These are phyloP conservation scores for Xanthoparmelia taractica DNA, from an alignment of 495 filamentous ascomycete species.

Conservation along the genomic window DNA sequence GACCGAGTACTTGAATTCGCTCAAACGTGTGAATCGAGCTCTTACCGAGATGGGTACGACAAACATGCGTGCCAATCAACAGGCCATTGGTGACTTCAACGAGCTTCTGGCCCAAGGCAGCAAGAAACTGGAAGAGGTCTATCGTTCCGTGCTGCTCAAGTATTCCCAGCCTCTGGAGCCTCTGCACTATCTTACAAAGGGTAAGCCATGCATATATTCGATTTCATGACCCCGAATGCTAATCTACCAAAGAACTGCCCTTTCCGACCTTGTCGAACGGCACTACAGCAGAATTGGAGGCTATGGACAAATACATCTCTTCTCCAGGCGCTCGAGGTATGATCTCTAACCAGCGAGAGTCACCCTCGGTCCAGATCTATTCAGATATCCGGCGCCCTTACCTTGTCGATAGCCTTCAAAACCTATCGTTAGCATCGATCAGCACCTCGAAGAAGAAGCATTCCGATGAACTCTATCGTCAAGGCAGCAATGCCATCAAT, in stretches of 20 bases:
- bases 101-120: constrained; percentile 69
- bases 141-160: constrained; percentile 66
- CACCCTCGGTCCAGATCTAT: constrained; percentile 67
- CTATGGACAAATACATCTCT: constrained; percentile 50
- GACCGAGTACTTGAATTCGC: constrained; percentile 75
- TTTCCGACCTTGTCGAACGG: constrained; percentile 57
- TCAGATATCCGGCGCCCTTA: constrained; percentile 80
- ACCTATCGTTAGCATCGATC: constrained; percentile 78
- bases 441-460: constrained; percentile 78
- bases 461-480: constrained; percentile 65
- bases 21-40: constrained; percentile 80
- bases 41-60: constrained; percentile 72
- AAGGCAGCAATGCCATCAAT: constrained; percentile 88
- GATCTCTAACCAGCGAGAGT: constrained; percentile 43
- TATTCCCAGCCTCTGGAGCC: constrained; percentile 74
- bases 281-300: constrained; percentile 48
- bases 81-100: constrained; percentile 73
- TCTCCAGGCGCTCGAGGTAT: constrained; percentile 44
- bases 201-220: constrained; percentile 43
- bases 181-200: constrained; percentile 86
- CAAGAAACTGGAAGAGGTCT: constrained; percentile 70
- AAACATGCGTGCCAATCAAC: constrained; percentile 85
- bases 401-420: constrained; percentile 67
- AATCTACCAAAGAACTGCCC: constrained; percentile 45
- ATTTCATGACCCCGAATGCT: constrained; percentile 13